Percentiles rank a stretch among this genome's conserved stretches.
Evolutionary conservation across 139 green algal species (phyloP).

Genomic region (Auxenochlorella pyrenoidosa): DNA sequence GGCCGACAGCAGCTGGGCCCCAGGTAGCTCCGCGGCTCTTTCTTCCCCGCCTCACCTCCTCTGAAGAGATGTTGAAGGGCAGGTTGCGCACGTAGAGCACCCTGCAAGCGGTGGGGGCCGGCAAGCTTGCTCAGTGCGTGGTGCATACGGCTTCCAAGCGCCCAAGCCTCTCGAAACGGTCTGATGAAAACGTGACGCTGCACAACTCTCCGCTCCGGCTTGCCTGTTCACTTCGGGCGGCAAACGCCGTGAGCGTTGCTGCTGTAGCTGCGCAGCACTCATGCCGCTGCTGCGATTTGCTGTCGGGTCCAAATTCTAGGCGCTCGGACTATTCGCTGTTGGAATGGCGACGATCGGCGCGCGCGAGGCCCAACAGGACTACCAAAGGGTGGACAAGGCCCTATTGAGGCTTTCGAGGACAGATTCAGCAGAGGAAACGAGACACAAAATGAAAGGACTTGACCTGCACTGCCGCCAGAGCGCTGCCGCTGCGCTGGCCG

Average conservation of each 20-base stretch:
- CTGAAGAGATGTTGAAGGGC: slow-evolving; percentile 95
- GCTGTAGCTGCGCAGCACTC: neutral
- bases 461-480: no score
- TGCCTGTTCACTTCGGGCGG: slow-evolving; percentile 76
- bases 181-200: neutral
- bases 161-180: neutral
- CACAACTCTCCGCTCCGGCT: neutral
- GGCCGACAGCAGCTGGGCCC: neutral
- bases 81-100: slow-evolving; percentile 94
- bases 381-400: no score
- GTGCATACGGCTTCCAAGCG: no score
- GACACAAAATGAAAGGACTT: no score
- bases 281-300: neutral
- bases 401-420: no score
- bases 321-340: no score
- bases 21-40: neutral
- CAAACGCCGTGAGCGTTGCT: slow-evolving; percentile 39
- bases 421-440: no score
- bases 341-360: no score
- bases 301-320: no score
- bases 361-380: no score
- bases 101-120: slow-evolving; percentile 33
- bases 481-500: no score
- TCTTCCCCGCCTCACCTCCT: slow-evolving; percentile 71
- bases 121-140: neutral